Conservation (phyloP, 75 land plant genomes). For the Adiantum capillusveneris region DNA sequence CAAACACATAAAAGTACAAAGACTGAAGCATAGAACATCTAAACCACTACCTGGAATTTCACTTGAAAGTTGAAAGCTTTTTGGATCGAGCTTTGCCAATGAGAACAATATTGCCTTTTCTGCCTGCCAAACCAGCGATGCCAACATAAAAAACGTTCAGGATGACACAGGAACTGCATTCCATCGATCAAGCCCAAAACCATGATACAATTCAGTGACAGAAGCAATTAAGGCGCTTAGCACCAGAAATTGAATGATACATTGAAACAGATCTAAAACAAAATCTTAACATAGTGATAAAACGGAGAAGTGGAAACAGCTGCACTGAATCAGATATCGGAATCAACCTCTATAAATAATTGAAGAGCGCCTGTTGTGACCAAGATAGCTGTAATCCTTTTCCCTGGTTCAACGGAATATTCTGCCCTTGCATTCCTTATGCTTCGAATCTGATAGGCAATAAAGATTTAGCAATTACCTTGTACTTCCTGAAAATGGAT, state of each 20-base stretch:
- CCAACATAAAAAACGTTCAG: too few species aligned
- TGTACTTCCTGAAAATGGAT: neutral
- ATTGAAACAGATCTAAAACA: too few species aligned
- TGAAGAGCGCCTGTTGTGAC: conserved; percentile 56
- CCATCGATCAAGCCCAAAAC: too few species aligned
- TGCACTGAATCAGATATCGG: too few species aligned
- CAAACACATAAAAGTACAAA: too few species aligned
- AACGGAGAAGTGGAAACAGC: too few species aligned
- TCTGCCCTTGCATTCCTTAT: conserved; percentile 91
- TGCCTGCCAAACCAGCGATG: conserved; percentile 48
- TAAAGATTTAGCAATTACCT: conserved; percentile 2
- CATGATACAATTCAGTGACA: too few species aligned
- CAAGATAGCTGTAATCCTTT: conserved; percentile 73
- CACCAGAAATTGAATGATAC: too few species aligned
- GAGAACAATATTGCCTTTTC: conserved; percentile 71
- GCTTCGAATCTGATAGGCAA: conserved; percentile 54
- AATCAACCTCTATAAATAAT: conserved; percentile 55
- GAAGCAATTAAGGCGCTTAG: too few species aligned
- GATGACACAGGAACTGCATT: too few species aligned
- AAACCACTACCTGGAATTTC: conserved; percentile 75
- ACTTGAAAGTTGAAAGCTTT: conserved; percentile 40
- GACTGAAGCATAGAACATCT: too few species aligned
- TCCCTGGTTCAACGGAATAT: conserved; percentile 90
- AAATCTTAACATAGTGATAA: too few species aligned
- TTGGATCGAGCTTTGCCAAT: conserved; percentile 66